Evolutionary conservation across 2,329 filamentous ascomycete species (phyloP), one percentile per base, ranked within the genome.

Genomic region (Teratosphaeria gauchensis): DNA sequence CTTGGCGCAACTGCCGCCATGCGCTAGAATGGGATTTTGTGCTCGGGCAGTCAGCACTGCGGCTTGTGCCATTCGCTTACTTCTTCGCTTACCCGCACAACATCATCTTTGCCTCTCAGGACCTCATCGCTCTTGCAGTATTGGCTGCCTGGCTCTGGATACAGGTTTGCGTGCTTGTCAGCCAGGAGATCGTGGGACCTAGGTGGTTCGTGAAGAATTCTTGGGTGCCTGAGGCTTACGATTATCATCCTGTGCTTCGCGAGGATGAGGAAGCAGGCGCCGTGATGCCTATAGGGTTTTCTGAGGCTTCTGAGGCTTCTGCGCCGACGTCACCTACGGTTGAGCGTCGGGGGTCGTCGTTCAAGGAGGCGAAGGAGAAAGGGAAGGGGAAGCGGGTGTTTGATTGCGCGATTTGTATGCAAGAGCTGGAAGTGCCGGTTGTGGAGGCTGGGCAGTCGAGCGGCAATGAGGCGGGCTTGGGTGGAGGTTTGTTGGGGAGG

Each of bases 341-440:
- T 12, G 65, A 65, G 38, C 57, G 69, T 56, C 62, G 69, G 60
- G 65, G 66, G 54, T 69, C 73, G 62, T 46, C 48, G 4, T 62
- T 58, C 5, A 66, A 66, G 30, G 65, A 66, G 28, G 33, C 38
- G 61, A 76, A 62, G 69, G 74, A 77, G 61, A 80, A 77, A 65
- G 76, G 77, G 55, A 81, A 80, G 60, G 80, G 83, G 72, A 82
- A 78, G 67, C 80, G 80, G 46, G 70, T 82, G 0, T 94, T 95
- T 61, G 92, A 97, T 75, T 99, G 94, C 73, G 90, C 92, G 19
- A 96, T 99, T 65, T 99, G 94, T 72, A 88, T 92, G 75, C 91
- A 96, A 74, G 82, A 88, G 53, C 85, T 99, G 19, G 90, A 96
- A 71, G 90, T 97, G 1, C 90, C 91, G 0, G 86, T 97, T 24